Base-by-base conservation (phyloP, 768 basidiomycete species). In the Tylopilus vinaceipallidus region DNA sequence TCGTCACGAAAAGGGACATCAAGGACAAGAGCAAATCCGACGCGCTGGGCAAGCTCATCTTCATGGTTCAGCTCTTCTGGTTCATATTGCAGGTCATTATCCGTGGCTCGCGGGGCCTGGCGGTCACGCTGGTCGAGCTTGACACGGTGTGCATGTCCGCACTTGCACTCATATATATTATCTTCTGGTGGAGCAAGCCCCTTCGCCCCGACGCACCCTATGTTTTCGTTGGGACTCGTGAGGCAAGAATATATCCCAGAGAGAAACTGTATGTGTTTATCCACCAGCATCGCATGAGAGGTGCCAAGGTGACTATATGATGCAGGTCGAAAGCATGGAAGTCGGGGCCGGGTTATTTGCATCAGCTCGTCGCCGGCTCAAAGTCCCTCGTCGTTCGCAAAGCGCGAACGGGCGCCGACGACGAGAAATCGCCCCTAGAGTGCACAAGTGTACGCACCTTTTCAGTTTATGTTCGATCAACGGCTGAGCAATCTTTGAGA, bases 101-200 rank as follows among this genome's bases (percentile, higher is more conserved):
- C 26, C 47, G 47, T 23, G 47, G 47, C 19, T 30, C 32, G 24
- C 17, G 17, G 17, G n/a, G 22, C 11, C 30, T 48, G 8, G 47
- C 39, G 8, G 17, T 48, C 39, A 48, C 47, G 6, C 12, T 48
- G 30, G 39, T 48, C 38, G 38, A 48, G 19, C 38, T 48, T 13
- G 47, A 48, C 24, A 48, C 47, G 24, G 7, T 48, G n/a, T 48
- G 47, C 19, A 32, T 48, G 39, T 14, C 22, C 8, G 23, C 19
- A 4, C 30, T 48, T 11, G 39, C 47, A 2, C 20, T 48, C 16
- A 2, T 32, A 19, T 39, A 41, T 19, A 17, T 48, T 16, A n/a
- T 41, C 30, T 41, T 48, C 26, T 48, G 47, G 47, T 41, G 38
- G 47, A 13, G 41, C 41, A 42, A 42, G 41, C 41, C 41, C 19